Conservation (phyloP, 805 yeast species). For the Saccharomycodes ludwigii region DNA sequence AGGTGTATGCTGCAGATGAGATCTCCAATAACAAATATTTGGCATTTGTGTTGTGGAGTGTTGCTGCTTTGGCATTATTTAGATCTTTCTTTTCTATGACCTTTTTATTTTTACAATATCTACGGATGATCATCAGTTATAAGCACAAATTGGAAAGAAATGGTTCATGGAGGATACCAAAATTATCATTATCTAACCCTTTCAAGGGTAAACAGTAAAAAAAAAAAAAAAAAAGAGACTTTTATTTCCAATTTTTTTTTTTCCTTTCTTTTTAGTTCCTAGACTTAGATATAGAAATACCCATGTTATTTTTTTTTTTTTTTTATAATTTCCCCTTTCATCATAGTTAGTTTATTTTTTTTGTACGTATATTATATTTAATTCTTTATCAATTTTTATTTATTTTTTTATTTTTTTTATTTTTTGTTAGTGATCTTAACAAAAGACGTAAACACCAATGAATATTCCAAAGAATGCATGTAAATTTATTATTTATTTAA, state of each 20-base stretch:
- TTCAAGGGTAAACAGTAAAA: conserved; percentile 1
- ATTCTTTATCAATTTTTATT: too few species aligned
- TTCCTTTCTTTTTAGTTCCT: conserved; percentile 1
- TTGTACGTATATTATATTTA: too few species aligned
- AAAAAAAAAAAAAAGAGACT: conserved; percentile 3
- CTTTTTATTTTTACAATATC: conserved; percentile 37
- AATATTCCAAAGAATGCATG: too few species aligned
- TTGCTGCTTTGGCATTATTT: conserved; percentile 69
- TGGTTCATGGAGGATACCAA: conserved; percentile 17
- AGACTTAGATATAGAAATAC: conserved; percentile 2
- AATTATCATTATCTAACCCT: conserved; percentile 9
- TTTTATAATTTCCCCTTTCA: too few species aligned
- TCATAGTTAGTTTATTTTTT: too few species aligned
- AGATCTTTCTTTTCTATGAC: conserved; percentile 74
- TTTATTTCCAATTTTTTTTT: too few species aligned
- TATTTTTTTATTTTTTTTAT: too few species aligned
- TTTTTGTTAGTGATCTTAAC: too few species aligned
- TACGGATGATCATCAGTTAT: conserved; percentile 28
- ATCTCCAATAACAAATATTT: conserved; percentile 62
- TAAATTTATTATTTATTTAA: too few species aligned
- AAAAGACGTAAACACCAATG: too few species aligned
- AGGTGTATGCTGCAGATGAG: conserved; percentile 60
- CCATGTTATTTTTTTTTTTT: not conserved
- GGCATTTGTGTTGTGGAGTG: conserved; percentile 82
- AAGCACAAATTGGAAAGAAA: conserved; percentile 28